Evolutionary conservation across 208 protist species (phyloP).

Genomic region (Leptomonas pyrrhocoris): DNA sequence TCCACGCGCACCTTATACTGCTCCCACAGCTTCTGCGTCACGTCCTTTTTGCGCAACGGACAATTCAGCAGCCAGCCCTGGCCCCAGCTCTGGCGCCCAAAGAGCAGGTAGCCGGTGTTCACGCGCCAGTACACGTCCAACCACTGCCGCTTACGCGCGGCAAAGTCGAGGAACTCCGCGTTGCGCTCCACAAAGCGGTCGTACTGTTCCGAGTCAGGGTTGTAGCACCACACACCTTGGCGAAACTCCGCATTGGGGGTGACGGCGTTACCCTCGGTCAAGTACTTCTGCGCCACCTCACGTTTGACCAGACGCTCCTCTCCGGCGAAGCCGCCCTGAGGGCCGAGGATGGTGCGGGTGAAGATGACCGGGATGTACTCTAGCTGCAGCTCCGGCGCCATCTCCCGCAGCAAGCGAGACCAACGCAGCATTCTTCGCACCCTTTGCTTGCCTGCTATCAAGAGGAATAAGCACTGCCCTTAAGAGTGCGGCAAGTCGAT

Average conservation of each 20-base stretch:
- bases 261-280: slow-evolving; percentile 72
- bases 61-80: slow-evolving; percentile 91
- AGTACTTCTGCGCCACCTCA: slow-evolving; percentile 84
- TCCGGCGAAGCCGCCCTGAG: slow-evolving; percentile 87
- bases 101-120: slow-evolving; percentile 91
- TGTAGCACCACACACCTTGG: slow-evolving; percentile 89
- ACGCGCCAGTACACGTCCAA: slow-evolving; percentile 93
- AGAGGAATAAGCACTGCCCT: background rate
- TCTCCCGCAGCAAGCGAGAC: slow-evolving; percentile 65
- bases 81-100: slow-evolving; percentile 89
- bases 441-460: background rate
- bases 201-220: slow-evolving; percentile 84
- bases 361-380: slow-evolving; percentile 90
- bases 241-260: slow-evolving; percentile 69
- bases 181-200: slow-evolving; percentile 90
- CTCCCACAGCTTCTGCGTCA: slow-evolving; percentile 93
- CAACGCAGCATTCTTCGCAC: slow-evolving; percentile 62
- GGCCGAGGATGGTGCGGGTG: slow-evolving; percentile 86
- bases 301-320: slow-evolving; percentile 92
- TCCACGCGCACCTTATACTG: slow-evolving; percentile 92
- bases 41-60: slow-evolving; percentile 85
- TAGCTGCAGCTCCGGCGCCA: slow-evolving; percentile 90
- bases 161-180: slow-evolving; percentile 91
- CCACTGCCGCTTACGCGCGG: slow-evolving; percentile 91
- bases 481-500: too few species aligned